A percentile compares a stretch with the other conserved stretches of the same genome.
These are phyloP conservation scores for Solanum megistacrolobum DNA, from an alignment of 257 asterid genomes.

Conservation along the genomic window DNA sequence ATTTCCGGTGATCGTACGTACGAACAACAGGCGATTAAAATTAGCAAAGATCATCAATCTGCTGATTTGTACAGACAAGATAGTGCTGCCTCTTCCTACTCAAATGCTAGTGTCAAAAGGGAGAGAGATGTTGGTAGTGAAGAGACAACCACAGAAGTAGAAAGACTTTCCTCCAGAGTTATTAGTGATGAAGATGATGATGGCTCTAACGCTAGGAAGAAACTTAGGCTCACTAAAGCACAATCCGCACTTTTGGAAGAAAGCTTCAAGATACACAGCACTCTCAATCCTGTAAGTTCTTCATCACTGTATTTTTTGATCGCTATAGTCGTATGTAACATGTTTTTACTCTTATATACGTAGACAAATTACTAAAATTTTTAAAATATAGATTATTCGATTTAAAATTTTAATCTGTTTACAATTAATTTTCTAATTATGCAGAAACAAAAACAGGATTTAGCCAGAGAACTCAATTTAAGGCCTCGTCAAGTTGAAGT, in stretches of 20 bases:
- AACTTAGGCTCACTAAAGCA: constrained; percentile 46
- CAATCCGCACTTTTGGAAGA: constrained; percentile 60
- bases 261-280: constrained; percentile 47
- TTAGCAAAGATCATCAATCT: constrained; percentile 11
- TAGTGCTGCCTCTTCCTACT: constrained; percentile 68
- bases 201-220: constrained; percentile 40
- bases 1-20: constrained; percentile 36
- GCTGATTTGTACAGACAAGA: constrained; percentile 59
- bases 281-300: constrained; percentile 49
- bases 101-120: constrained; percentile 66
- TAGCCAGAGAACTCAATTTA: constrained; percentile 51
- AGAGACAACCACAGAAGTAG: constrained; percentile 53
- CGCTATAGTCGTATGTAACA: too few species aligned
- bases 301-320: not conserved
- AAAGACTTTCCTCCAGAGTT: constrained; percentile 39
- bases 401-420: too few species aligned
- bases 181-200: constrained; percentile 57
- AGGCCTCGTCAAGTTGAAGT: constrained; percentile 84
- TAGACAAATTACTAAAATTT: too few species aligned
- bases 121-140: constrained; percentile 42
- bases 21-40: constrained; percentile 12
- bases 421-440: not conserved
- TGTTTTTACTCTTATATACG: too few species aligned
- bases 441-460: constrained; percentile 69
- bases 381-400: too few species aligned